Base-by-base conservation (phyloP, 2,329 filamentous ascomycete species). In the Domatiomyces globalis region DNA sequence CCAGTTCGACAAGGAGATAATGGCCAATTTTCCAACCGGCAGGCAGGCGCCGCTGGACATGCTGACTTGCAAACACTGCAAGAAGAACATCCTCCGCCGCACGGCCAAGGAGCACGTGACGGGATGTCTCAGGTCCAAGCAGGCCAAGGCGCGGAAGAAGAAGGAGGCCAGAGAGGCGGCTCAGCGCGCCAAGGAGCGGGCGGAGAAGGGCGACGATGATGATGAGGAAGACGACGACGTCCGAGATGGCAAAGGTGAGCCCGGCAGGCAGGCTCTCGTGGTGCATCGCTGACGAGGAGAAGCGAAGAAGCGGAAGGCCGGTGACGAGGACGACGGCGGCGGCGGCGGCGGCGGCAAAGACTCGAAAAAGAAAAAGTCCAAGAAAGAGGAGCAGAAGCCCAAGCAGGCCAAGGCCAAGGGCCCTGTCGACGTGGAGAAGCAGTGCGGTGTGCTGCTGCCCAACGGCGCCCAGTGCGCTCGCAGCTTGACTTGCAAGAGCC, bases 11-110 rank as follows among this genome's bases (percentile, higher is more conserved):
- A 82, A 88, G 54, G 79, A 74, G 55, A 81, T 85, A 12, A 79
- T 85, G 60, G 81, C 87, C 54, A 85, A 85, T 4, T 95, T 95
- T 66, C 75, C 81, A 3, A 89, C 83, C 46, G 87, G 87, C 55
- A 53, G 50, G 33, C 52, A 50, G 29, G 56, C 54, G 27, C 46
- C 74, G 51, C 78, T 85, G 9, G 87, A 94, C 56, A 77, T 87
- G 8, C 81, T 92, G 48, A 77, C 84, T 59, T 98, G 90, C 76
- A 95, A 92, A 66, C 87, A 94, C 66, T 98, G 90, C 71, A 95
- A 92, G 69, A 89, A 94, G 62, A 85, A 85, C 49, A 79, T 95
- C 10, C 73, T 92, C 12, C 85, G 83, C 61, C 80, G 80, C 29
- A 81, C 80, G 0, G 84, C 86, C 1, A 83, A 83, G 53, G 78